Evolutionary conservation across 2,329 filamentous ascomycete species (phyloP), one percentile per base, ranked within the genome.

Genomic region (Hymenoscyphus fraxineus): DNA sequence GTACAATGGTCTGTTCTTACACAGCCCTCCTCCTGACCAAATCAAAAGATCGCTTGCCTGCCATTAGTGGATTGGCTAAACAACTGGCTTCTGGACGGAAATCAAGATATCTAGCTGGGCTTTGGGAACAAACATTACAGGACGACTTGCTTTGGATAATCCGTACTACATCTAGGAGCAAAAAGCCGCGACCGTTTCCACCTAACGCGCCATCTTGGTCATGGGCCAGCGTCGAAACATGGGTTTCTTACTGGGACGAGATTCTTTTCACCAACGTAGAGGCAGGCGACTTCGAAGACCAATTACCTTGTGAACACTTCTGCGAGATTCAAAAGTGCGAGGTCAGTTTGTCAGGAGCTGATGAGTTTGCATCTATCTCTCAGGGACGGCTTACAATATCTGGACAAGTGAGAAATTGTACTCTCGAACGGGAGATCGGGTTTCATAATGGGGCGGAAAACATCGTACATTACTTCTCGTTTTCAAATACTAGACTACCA

Each of bases 51-150:
- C 38, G 62, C 3, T 47, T 64, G 44, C 47, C 58, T 27, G 62
- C 62, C 27, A 44, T 60, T 10, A 19, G 47, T 35, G 62, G 62
- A 5, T 22, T 64, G 41, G 62, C 58, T 9, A 56, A 64, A 44
- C 31, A 60, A 31, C 27, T 64, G 22, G 38, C n/a, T 27, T 39
- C 19, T 41, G 41, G 19, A 32, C 59, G 57, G 6, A 60, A 54
- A 35, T 44, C 40, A 41, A 60, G 44, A 35, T 64, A 61, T 51
- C 44, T 64, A 19, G 62, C 62, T 27, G 62, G 62, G 2, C 19
- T 60, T 9, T 64, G 62, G 62, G 58, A 60, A 47, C 38, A 60
- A 3, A 47, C 38, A 6, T 15, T 62, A 3, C 32, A 35, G 35
- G 61, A 47, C 19, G 61, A 62, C 19, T 15, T 62, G 22, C 38